Base-by-base conservation (phyloP, 305 asterid genomes). In the Vinca major region DNA sequence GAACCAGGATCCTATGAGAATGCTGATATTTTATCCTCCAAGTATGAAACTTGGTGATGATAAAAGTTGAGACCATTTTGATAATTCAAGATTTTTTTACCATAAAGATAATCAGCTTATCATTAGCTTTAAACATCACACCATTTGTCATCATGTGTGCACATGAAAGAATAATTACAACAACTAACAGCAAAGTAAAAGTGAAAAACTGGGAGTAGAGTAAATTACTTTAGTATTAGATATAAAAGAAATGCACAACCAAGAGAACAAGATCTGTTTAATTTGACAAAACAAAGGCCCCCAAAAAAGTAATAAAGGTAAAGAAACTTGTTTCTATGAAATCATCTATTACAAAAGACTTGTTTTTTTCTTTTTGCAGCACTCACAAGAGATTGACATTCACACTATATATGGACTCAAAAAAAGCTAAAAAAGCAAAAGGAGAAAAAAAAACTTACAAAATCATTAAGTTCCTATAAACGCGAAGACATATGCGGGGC, bases 401-500 rank as follows among this genome's bases (percentile, higher is more conserved):
- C 90, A 80, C 89, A 79, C 84, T 76, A 65, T 73, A 79, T 80
- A 84, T 84, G 69, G 76, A 76, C 80, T 77, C 71, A 17, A 71
- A 48, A 73, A 82, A 52, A 49, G 54, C 65, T 49, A 63, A 65
- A 49, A 41, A 26, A 3, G 52, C 21, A 51, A 64, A 48, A 40
- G 33, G 61, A 50, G 52, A 67, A 47, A 69, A 3, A 44, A 45
- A 51, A 69, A 71, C 66, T 73, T 76, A 71, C 81, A 78, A 75
- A 65, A 73, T 75, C 71, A 71, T 77, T 80, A 74, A 26, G 72
- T 75, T 75, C 84, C 85, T 79, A 72, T 65, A 56, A 71, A 76
- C 47, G 0, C 14, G 75, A 67, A 69, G 57, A 75, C 41, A 41
- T 48, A 64, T 53, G 64, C 17, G 56, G 78, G 52, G 44, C 75